Percentiles rank a stretch among this genome's conserved stretches.
Conservation (phyloP, 78 protist genomes). For the Chrysochromulina tobinii region DNA sequence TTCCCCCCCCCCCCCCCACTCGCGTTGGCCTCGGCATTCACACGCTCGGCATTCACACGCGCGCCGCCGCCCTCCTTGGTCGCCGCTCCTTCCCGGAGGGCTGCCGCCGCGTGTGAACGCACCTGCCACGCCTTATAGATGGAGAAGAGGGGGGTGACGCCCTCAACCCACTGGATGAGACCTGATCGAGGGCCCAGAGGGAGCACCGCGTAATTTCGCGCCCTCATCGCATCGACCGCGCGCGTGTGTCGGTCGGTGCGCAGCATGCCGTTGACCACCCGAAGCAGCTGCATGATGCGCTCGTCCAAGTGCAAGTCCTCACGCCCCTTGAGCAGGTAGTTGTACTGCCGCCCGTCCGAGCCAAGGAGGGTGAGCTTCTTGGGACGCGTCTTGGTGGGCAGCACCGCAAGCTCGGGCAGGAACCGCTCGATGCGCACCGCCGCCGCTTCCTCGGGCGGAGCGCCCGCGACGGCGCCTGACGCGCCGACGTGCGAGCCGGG, state of each 20-base stretch:
- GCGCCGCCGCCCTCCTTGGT: background rate
- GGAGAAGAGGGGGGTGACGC: constrained; percentile 32
- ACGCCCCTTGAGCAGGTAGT: constrained; percentile 34
- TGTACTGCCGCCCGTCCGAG: constrained; percentile 9
- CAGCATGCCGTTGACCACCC: constrained; percentile 15
- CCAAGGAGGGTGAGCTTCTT: constrained; percentile 21
- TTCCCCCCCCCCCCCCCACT: too few species aligned
- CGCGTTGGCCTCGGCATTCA: too few species aligned
- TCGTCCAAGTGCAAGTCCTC: constrained; percentile 44
- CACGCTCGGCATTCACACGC: too few species aligned
- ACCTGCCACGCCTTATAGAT: constrained; percentile 31
- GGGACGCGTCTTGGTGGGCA: constrained; percentile 36
- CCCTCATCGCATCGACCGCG: background rate
- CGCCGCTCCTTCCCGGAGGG: background rate
- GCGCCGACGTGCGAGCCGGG: background rate
- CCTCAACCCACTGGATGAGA: constrained; percentile 39
- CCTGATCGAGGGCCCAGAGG: constrained; percentile 43
- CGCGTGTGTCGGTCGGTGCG: background rate
- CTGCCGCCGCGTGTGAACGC: constrained; percentile 10
- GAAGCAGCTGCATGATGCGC: constrained; percentile 42
- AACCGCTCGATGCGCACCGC: background rate
- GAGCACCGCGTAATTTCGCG: constrained; percentile 46
- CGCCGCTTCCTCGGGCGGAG: background rate
- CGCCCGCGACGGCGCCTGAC: background rate
- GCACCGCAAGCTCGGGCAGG: background rate